A percentile compares a stretch with the other conserved stretches of the same genome.
These are phyloP conservation scores for Dysphania ambrosioides DNA, from an alignment of 148 eudicot genomes.

Conservation along the genomic window DNA sequence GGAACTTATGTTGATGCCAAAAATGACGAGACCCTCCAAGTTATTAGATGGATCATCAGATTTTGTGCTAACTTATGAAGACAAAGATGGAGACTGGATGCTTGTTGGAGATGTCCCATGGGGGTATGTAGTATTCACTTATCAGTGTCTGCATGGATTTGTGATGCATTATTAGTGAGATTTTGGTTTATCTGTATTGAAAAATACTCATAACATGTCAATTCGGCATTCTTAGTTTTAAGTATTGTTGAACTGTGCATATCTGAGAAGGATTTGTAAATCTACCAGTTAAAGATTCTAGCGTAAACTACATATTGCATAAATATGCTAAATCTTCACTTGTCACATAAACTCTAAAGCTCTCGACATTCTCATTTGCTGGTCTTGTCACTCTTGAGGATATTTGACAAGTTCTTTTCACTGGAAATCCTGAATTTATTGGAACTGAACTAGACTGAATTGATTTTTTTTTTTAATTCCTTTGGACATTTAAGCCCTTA, in stretches of 20 bases:
- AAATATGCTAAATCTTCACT: no score
- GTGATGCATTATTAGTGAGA: neutral
- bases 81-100: conserved; percentile 98
- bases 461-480: neutral
- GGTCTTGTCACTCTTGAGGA: neutral
- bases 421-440: neutral
- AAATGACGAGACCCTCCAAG: conserved; percentile 42
- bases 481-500: neutral
- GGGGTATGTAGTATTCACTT: conserved; percentile 50
- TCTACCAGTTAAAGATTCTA: no score
- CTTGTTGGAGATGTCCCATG: conserved; percentile 97
- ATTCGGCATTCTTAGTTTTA: neutral
- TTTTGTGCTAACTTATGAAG: conserved; percentile 93
- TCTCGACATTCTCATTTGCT: neutral
- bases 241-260: no score
- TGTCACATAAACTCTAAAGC: no score
- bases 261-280: no score
- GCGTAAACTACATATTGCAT: no score
- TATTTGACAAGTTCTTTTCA: neutral
- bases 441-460: neutral
- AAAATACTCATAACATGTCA: neutral
- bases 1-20: conserved; percentile 44
- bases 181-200: neutral
- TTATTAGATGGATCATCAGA: conserved; percentile 74
- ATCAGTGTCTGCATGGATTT: neutral